Base-by-base conservation (phyloP, 345 rosid species). In the Ricinus communis region DNA sequence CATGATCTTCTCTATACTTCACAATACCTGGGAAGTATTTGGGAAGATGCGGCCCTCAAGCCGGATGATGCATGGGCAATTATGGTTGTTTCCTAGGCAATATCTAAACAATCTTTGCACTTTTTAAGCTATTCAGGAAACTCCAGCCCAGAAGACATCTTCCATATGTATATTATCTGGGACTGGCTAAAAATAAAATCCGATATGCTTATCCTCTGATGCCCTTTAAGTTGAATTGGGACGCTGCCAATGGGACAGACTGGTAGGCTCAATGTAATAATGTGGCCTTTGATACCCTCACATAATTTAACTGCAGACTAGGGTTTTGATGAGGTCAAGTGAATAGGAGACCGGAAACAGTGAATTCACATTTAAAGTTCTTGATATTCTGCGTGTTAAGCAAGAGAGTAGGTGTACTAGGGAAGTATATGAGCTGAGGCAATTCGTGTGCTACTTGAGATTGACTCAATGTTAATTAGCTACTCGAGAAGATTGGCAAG, bases 1-100 rank as follows among this genome's bases (percentile, higher is more conserved):
- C 41, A 22, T 41, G 33, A 62, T 41, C 66, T 12, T n/a, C 50
- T 25, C 18, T 22, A 9, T 62, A 18, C 36, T 64, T n/a, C n/a
- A 16, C 62, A 57, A 57, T 14, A 25, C 54, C 53, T 45, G 68
- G 30, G n/a, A n/a, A n/a, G n/a, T n/a, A n/a, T n/a, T n/a, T n/a
- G n/a, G n/a, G n/a, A n/a, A n/a, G n/a, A n/a, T n/a, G n/a, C n/a
- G n/a, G n/a, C n/a, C n/a, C 28, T 62, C 45, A 60, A 38, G 41
- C 41, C 8, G n/a, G 43, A 31, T 30, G 8, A 31, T 31, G 9
- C 15, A 33, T 27, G 62, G 38, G 18, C 1, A 30, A 7, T 27
- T 31, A 9, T 60, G 45, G 64, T 33, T 11, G 33, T 60, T 60
- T 60, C 45, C 18, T 59, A 18, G 45, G 40, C 45, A 59, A 19